These are phyloP conservation scores for Cubamyces sp. DNA, from an alignment of 768 basidiomycete species.

Conservation along the genomic window DNA sequence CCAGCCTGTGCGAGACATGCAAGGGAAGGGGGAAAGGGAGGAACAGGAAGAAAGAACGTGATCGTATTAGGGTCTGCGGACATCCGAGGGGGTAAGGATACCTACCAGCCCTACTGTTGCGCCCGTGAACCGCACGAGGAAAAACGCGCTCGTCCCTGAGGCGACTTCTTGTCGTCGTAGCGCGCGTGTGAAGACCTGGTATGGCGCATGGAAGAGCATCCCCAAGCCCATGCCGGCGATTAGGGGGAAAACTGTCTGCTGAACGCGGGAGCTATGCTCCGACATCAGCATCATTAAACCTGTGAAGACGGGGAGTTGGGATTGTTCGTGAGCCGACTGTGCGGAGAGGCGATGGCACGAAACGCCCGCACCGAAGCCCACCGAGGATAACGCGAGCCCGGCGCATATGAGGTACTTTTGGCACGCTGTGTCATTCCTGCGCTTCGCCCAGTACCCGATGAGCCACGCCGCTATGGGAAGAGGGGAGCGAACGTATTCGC, in stretches of 20 bases:
- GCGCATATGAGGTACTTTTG: slow-evolving; percentile 66
- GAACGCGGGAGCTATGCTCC: slow-evolving; percentile 47
- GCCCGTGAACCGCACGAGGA: slow-evolving; percentile 85
- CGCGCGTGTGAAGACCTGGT: slow-evolving; percentile 74
- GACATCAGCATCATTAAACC: slow-evolving; percentile 70
- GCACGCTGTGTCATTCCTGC: slow-evolving; percentile 57
- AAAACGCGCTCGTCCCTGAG: slow-evolving; percentile 83
- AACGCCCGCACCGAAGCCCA: slow-evolving; percentile 69
- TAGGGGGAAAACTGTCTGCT: slow-evolving; percentile 64
- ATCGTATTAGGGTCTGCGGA: slow-evolving; percentile 2
- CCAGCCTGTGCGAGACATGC: slow-evolving; percentile 53
- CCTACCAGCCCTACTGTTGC: slow-evolving; percentile 81
- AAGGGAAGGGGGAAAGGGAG: neutral
- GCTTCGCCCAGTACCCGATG: slow-evolving; percentile 67
- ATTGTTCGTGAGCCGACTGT: neutral
- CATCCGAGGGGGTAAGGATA: slow-evolving; percentile 9
- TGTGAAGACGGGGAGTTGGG: slow-evolving; percentile 33
- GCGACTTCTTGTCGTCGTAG: slow-evolving; percentile 71
- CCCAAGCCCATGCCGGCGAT: slow-evolving; percentile 79
- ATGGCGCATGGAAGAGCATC: slow-evolving; percentile 85
- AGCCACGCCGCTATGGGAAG: slow-evolving; percentile 65
- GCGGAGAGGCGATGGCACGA: neutral
- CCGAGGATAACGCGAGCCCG: slow-evolving; percentile 65
- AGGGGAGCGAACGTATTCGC: neutral
- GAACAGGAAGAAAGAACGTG: no score